phyloP scores from a whole-genome alignment of 768 basidiomycete species.

The Boletus rubropictus region DNA sequence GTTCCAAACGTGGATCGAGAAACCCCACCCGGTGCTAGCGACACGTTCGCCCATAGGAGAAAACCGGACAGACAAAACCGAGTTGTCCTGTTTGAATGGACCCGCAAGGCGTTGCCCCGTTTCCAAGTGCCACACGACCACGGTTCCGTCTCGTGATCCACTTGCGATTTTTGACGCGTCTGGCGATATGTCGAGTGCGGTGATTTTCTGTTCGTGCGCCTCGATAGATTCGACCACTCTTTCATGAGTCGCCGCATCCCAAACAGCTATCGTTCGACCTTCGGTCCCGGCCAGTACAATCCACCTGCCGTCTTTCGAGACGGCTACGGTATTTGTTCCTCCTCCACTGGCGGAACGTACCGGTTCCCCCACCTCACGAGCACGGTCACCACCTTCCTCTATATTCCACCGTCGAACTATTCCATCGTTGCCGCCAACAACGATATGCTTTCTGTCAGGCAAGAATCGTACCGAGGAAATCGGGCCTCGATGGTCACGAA shows the following conservation, averaged over 20 bases:
- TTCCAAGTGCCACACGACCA: conserved; percentile 19
- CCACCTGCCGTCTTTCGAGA: conserved; percentile 19
- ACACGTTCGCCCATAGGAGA: conserved; percentile 18
- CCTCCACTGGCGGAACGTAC: neutral
- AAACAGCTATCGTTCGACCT: conserved; percentile 7
- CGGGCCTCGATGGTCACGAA: neutral
- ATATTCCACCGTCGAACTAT: conserved; percentile 6
- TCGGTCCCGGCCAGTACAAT: conserved; percentile 1
- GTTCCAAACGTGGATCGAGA: conserved; percentile 9
- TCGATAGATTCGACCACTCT: conserved; percentile 7
- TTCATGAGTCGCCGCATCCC: conserved; percentile 4
- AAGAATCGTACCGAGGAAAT: conserved; percentile 11
- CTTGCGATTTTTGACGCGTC: conserved; percentile 18
- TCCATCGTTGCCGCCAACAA: conserved; percentile 5
- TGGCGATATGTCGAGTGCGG: conserved; percentile 18
- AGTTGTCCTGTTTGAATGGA: conserved; percentile 13
- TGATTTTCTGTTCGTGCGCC: conserved; percentile 13
- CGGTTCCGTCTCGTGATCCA: conserved; percentile 18
- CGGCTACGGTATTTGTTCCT: neutral
- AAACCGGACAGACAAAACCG: conserved; percentile 16
- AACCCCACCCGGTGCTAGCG: conserved; percentile 10
- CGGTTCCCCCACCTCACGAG: neutral
- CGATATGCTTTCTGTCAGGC: conserved; percentile 7
- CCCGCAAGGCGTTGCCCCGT: conserved; percentile 12
- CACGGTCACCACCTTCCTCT: neutral